phyloP scores from a whole-genome alignment of 768 basidiomycete species.

The Cystobasidium ongulense region DNA sequence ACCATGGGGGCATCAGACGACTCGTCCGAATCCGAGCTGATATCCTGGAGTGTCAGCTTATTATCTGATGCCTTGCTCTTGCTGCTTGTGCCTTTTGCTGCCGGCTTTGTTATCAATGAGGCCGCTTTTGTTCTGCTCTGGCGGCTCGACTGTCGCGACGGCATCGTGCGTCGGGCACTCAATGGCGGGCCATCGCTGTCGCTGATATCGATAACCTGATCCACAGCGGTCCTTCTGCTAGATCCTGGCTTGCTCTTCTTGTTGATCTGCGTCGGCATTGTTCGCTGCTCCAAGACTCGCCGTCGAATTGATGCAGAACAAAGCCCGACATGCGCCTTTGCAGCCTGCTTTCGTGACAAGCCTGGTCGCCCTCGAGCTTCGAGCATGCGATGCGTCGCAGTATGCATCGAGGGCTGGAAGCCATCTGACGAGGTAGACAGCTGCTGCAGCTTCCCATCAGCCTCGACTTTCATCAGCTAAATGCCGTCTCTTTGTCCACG shows the following conservation, averaged over 20 bases:
- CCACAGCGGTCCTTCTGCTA: background rate
- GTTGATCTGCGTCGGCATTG: background rate
- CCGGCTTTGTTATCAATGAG: background rate
- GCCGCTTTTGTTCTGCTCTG: background rate
- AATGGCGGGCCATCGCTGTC: background rate
- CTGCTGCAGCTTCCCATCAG: background rate
- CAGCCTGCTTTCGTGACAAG: no score
- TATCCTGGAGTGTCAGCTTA: background rate
- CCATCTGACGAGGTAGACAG: conserved; percentile 3
- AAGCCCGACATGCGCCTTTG: background rate
- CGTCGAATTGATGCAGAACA: background rate
- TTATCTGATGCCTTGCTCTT: background rate
- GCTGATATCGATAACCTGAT: background rate
- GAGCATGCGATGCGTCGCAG: background rate
- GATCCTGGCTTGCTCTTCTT: background rate
- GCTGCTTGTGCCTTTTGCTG: background rate
- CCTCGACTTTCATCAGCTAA: background rate
- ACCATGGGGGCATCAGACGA: background rate
- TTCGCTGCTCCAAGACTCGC: background rate
- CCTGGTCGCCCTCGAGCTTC: background rate
- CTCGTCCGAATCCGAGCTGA: background rate
- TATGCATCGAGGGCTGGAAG: conserved; percentile 7
- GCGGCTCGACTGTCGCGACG: background rate
- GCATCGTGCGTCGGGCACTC: background rate
- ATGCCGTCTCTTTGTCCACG: background rate